These are phyloP conservation scores for Phialocephala sp. DNA, from an alignment of 2,329 filamentous ascomycete species.

Conservation along the genomic window DNA sequence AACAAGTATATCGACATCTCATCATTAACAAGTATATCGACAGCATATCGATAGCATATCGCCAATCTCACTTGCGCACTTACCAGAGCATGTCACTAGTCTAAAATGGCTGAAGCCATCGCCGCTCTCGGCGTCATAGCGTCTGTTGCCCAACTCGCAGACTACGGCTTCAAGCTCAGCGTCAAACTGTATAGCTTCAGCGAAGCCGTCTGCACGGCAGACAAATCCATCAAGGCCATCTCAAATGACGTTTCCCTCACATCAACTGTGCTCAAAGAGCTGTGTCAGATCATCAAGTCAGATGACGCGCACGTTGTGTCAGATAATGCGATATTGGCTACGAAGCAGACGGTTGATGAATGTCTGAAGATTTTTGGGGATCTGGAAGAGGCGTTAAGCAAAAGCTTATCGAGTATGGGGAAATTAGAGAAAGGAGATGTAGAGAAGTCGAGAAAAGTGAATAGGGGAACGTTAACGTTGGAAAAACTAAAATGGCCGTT, in stretches of 20 bases:
- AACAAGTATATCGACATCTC: too few species aligned
- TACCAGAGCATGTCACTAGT: not conserved
- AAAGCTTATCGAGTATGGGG: slow-evolving; percentile 18
- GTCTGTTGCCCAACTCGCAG: slow-evolving; percentile 25
- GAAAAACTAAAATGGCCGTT: slow-evolving; percentile 28
- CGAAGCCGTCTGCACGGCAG: slow-evolving; percentile 15
- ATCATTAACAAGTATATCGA: too few species aligned
- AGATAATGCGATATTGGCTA: slow-evolving; percentile 19
- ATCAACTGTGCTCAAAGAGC: slow-evolving; percentile 24
- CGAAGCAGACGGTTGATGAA: slow-evolving; percentile 25
- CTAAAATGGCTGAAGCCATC: slow-evolving; percentile 25
- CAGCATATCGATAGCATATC: too few species aligned
- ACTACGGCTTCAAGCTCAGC: slow-evolving; percentile 27
- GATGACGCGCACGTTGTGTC: slow-evolving; percentile 23
- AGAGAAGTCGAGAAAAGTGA: slow-evolving; percentile 17
- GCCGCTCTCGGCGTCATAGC: slow-evolving; percentile 23
- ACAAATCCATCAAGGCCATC: slow-evolving; percentile 17
- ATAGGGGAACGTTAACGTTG: not conserved
- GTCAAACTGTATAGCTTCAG: slow-evolving; percentile 28
- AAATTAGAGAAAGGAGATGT: not conserved
- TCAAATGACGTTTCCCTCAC: slow-evolving; percentile 29
- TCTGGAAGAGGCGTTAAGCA: slow-evolving; percentile 23
- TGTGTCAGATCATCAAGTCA: slow-evolving; percentile 21
- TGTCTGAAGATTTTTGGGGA: slow-evolving; percentile 24
- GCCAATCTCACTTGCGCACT: too few species aligned